phyloP scores from a whole-genome alignment of 148 eudicot species.

The Camellia sinensis region DNA sequence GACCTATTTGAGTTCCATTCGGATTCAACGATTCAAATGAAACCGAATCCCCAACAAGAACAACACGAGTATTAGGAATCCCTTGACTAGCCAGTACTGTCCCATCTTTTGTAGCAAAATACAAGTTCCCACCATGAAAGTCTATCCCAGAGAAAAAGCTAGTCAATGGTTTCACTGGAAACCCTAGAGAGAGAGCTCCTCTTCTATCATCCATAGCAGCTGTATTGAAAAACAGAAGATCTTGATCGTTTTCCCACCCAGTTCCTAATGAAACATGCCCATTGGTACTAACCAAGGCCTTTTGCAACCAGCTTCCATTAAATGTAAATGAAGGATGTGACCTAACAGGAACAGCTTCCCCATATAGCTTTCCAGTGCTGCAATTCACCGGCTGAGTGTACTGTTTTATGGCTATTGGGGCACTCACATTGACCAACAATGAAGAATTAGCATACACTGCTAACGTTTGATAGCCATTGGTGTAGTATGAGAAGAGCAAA shows the following conservation, averaged over 20 bases:
- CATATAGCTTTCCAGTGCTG: conserved; percentile 38
- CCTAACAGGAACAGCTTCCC: conserved; percentile 26
- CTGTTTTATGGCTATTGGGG: neutral
- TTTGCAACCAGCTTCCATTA: conserved; percentile 36
- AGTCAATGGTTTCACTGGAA: conserved; percentile 22
- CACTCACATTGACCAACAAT: neutral
- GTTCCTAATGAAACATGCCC: conserved; percentile 39
- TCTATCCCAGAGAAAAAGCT: conserved; percentile 26
- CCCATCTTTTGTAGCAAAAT: conserved; percentile 42
- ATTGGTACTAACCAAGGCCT: conserved; percentile 36
- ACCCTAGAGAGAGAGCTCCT: conserved; percentile 57
- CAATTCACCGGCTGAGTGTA: conserved; percentile 41
- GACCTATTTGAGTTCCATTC: conserved; percentile 15
- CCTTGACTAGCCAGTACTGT: conserved; percentile 26
- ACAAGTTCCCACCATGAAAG: conserved; percentile 36
- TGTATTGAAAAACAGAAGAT: conserved; percentile 30
- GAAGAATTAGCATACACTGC: conserved; percentile 59
- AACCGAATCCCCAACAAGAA: conserved; percentile 16
- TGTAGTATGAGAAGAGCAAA: conserved; percentile 53
- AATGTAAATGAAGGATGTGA: conserved; percentile 11
- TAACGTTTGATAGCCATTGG: conserved; percentile 21
- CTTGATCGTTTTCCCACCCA: conserved; percentile 28
- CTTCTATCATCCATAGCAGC: conserved; percentile 22
- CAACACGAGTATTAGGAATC: conserved; percentile 31
- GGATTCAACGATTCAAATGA: conserved; percentile 20